Percentiles rank a stretch among this genome's conserved stretches.
phyloP scores from a whole-genome alignment of 2,329 filamentous ascomycete species.

The Neoarthrinium moseri region DNA sequence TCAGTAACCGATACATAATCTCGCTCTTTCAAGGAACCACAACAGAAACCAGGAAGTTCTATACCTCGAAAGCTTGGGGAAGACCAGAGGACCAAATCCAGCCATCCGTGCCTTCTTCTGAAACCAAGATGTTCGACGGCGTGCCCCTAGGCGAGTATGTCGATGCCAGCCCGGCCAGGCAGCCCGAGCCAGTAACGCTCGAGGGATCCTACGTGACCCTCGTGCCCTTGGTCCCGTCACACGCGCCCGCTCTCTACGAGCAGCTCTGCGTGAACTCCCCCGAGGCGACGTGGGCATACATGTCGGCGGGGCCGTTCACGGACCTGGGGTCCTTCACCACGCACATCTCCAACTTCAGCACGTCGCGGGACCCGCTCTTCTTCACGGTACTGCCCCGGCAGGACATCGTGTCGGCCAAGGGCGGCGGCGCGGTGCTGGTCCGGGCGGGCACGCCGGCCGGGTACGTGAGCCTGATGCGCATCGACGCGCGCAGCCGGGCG shows the following conservation, averaged over 20 bases:
- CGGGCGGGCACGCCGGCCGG: conserved; percentile 19
- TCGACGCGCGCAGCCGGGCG: conserved; percentile 43
- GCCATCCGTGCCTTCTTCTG: too few species aligned
- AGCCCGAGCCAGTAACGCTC: not conserved
- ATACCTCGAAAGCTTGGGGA: not conserved
- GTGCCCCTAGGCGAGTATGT: conserved; percentile 4
- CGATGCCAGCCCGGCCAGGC: conserved; percentile 1
- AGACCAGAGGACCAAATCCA: not conserved
- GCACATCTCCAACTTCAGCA: conserved; percentile 13
- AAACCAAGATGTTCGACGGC: not conserved
- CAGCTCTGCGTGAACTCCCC: conserved; percentile 3
- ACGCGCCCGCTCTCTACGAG: conserved; percentile 6
- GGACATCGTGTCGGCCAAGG: conserved; percentile 4
- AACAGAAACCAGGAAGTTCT: not conserved
- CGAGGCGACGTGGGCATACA: conserved; percentile 16
- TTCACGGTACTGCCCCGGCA: conserved; percentile 22
- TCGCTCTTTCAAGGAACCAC: too few species aligned
- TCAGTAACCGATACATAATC: too few species aligned
- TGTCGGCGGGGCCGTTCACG: conserved; percentile 22
- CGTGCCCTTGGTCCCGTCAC: not conserved
- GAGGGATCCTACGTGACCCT: not conserved
- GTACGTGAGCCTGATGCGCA: conserved; percentile 35
- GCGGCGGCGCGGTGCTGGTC: too few species aligned
- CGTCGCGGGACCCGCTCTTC: conserved; percentile 19
- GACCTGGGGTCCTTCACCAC: conserved; percentile 17